Evolutionary conservation across 257 asterid species (phyloP), one percentile per base, ranked within the genome.

Genomic region (Petunia axillaris): DNA sequence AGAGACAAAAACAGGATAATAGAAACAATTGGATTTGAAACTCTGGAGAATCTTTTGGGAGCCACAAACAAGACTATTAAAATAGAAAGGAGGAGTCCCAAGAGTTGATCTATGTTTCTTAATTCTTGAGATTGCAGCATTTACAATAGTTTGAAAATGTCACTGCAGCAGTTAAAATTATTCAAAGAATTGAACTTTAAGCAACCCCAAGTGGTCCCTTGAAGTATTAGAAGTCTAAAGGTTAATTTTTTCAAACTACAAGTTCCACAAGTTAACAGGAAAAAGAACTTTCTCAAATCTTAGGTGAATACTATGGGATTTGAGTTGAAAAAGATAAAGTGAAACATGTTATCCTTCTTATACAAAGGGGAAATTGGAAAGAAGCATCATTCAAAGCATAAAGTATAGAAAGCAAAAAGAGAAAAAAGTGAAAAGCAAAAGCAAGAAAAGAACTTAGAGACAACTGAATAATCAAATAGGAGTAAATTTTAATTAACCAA

Each of bases 311-410:
- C 65, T 15, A 68, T 79, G 81, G 68, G 80, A 84, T 82, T 85
- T 82, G 83, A 87, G 78, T 64, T 79, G 50, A 58, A 84, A 84
- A 54, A 84, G 80, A 81, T 62, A 82, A 80, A 78, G 87, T 75
- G 81, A 2, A 55, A 81, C 64, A 66, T 62, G 85, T 68, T 74
- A 82, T 64, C 81, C 81, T 81, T 84, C 84, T 83, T 70, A 80
- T 67, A 84, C 84, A 86, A 48, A 87, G 88, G 64, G 83, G 80
- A 86, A 73, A 80, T 71, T 62, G 79, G 84, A 83, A 87, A 89
- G 84, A 86, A 83, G 87, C 82, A 89, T 81, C 81, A 87, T 83
- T 85, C 81, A 83, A 78, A 73, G 77, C 65, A 79, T 84, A 81
- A 65, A 78, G 87, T 88, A 81, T 66, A 82, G 82, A 86, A 85